Percentiles rank a stretch among this genome's conserved stretches.
Conservation (phyloP, 208 protist species). For the Trypanosoma platydactyli region DNA sequence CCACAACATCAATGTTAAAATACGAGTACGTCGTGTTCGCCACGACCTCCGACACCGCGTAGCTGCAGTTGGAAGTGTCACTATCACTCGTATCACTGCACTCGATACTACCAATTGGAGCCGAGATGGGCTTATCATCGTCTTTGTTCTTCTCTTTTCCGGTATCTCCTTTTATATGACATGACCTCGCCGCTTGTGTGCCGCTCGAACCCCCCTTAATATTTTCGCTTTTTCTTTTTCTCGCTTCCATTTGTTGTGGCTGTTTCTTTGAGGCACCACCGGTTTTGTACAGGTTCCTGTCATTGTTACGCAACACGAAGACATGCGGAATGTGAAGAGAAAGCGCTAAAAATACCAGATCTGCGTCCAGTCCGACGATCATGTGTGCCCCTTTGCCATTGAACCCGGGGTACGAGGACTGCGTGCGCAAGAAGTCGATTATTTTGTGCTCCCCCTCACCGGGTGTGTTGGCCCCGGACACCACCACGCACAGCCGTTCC, state of each 20-base stretch:
- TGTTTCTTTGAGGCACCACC: not conserved
- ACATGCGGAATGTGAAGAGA: slow-evolving; percentile 95
- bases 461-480: slow-evolving; percentile 94
- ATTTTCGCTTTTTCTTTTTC: slow-evolving; percentile 1
- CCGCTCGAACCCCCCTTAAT: not conserved
- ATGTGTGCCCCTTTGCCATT: slow-evolving; percentile 92
- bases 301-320: slow-evolving; percentile 86
- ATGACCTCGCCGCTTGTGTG: not conserved
- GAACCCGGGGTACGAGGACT: slow-evolving; percentile 72
- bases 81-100: not conserved
- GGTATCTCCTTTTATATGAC: not conserved
- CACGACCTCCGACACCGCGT: slow-evolving; percentile 8
- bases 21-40: slow-evolving; percentile 47
- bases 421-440: slow-evolving; percentile 85
- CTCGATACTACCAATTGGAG: not conserved
- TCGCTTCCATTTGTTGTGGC: not conserved
- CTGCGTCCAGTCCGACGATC: slow-evolving; percentile 98
- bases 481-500: slow-evolving; percentile 83
- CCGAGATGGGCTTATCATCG: not conserved
- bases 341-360: slow-evolving; percentile 98
- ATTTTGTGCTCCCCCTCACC: slow-evolving; percentile 98
- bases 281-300: slow-evolving; percentile 14
- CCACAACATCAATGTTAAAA: slow-evolving; percentile 70
- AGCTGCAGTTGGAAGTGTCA: slow-evolving; percentile 5
- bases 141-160: slow-evolving; percentile 9